Conservation (phyloP, 495 filamentous ascomycete genomes). For the Trichoderma asperelloides region DNA sequence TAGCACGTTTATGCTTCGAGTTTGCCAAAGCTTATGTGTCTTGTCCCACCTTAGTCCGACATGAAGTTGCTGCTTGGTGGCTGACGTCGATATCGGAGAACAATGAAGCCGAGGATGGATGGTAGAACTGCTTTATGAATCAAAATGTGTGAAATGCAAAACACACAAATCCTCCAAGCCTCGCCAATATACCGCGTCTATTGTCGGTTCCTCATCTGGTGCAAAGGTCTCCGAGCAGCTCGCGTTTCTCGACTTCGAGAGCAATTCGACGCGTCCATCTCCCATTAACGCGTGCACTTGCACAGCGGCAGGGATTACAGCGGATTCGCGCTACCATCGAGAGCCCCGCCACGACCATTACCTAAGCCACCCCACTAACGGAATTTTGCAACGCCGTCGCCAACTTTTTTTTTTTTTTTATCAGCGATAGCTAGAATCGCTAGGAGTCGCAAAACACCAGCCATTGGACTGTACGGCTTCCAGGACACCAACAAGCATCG, state of each 20-base stretch:
- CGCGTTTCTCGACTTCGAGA: not conserved
- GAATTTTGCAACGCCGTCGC: constrained; percentile 13
- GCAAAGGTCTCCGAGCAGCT: not conserved
- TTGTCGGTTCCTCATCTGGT: not conserved
- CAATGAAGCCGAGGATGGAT: not conserved
- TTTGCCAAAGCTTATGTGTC: not conserved
- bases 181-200: not conserved
- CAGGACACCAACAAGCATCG: not conserved
- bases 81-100: not conserved
- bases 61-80: not conserved
- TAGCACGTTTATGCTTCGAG: not conserved
- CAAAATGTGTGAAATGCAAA: not conserved
- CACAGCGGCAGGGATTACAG: not conserved
- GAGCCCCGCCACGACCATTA: not conserved
- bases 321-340: not conserved
- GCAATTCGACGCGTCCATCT: not conserved
- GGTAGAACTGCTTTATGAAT: not conserved
- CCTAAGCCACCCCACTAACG: constrained; percentile 8
- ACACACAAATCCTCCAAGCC: not conserved
- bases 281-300: constrained; percentile 5
- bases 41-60: not conserved
- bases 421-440: constrained; percentile 4
- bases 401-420: constrained; percentile 23
- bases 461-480: not conserved
- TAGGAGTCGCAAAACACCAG: not conserved